Evolutionary conservation across 768 basidiomycete species (phyloP), one percentile per base, ranked within the genome.

Genomic region (Phylloporus scabripes): DNA sequence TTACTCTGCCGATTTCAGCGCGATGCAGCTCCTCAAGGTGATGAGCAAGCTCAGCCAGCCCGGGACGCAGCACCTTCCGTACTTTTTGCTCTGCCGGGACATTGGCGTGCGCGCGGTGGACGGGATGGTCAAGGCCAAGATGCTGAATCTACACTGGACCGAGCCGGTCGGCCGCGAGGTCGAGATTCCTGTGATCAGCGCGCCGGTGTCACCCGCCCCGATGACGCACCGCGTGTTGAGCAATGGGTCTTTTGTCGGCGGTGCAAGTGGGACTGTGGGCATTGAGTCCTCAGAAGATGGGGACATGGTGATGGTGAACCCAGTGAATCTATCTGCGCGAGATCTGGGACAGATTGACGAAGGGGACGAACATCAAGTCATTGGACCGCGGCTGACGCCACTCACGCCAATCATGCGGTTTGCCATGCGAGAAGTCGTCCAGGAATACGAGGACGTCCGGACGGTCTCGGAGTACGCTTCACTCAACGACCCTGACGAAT

Each of bases 101-200:
- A 69, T 92, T n/a, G 90, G 90, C 3, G 87, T 87, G 40, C 75
- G 80, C 8, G 85, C 86, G 5, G 86, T 92, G 7, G 90, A 92
- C 60, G 88, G 85, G 23, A 86, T 92, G 87, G 79, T 92, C 41
- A 81, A 82, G 52, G 86, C 82, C 1, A 75, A 82, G 45, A 80
- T 92, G 43, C 65, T 89, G 46, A 85, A 88, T 61, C 62, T 89
- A 55, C 73, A 86, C 45, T 89, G 87, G 87, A 86, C 83, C 43
- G 84, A 87, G 53, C 71, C 81, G 1, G 74, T 87, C 21, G 79
- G 81, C 42, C 74, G 69, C 56, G 84, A 85, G 60, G 70, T 65
- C 45, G 60, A 70, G 28, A 53, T 57, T 18, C 60, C 57, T 10
- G 51, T 61, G 9, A 65, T 63, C 48, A 60, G 62, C 7, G 65